Evolutionary conservation across 78 protist species (phyloP).

Genomic region (Blattamonas nauphoetae): DNA sequence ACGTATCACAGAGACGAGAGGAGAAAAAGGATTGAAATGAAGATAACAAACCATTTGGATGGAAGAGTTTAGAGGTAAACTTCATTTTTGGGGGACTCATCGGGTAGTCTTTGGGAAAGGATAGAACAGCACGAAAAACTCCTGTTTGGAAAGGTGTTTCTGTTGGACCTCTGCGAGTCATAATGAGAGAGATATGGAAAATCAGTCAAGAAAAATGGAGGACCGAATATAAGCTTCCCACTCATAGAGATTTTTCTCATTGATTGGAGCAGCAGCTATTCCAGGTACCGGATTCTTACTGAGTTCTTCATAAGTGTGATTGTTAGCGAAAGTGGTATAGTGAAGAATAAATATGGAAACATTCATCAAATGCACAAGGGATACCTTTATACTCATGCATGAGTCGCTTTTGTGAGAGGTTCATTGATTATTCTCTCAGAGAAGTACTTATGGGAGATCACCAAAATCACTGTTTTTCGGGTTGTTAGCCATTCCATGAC

Average conservation of each 20-base stretch:
- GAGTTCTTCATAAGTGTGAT: no score
- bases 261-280: constrained; percentile 3
- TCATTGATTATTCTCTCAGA: no score
- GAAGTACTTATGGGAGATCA: no score
- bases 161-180: constrained; percentile 42
- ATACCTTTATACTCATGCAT: no score
- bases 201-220: neutral
- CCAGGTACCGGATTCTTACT: neutral
- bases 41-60: constrained; percentile 8
- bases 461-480: no score
- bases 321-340: no score
- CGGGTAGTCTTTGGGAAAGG: neutral
- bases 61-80: neutral
- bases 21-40: neutral
- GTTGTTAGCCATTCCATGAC: no score
- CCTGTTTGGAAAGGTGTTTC: constrained; percentile 45
- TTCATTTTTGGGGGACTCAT: neutral
- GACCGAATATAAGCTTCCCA: constrained; percentile 22
- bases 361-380: no score
- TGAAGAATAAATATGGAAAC: no score
- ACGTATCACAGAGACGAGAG: no score
- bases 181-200: neutral
- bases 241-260: neutral
- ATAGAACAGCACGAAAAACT: neutral
- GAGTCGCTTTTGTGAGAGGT: no score